These are phyloP conservation scores for Aphanocladium album DNA, from an alignment of 2,329 filamentous ascomycete species.

Conservation along the genomic window DNA sequence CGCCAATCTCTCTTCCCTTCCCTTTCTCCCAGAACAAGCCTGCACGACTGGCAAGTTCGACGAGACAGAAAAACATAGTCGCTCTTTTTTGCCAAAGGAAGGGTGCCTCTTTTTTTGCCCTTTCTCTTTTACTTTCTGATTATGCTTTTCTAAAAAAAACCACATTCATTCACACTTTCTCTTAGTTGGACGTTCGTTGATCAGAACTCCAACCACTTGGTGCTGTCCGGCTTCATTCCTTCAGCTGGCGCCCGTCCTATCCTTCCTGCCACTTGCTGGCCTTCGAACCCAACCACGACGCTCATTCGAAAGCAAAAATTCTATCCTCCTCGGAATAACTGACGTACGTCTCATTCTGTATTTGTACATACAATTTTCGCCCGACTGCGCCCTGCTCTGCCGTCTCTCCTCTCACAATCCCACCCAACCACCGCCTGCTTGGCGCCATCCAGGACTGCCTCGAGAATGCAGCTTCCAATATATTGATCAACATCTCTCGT, in stretches of 20 bases:
- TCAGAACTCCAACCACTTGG: constrained; percentile 18
- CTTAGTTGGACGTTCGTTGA: constrained; percentile 8
- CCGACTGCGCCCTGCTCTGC: not conserved
- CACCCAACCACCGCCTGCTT: not conserved
- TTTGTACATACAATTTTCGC: not conserved
- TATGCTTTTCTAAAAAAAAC: constrained; percentile 17
- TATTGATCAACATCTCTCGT: not conserved
- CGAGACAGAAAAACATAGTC: constrained; percentile 4
- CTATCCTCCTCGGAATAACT: not conserved
- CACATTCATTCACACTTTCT: constrained; percentile 16
- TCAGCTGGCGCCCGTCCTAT: constrained; percentile 36
- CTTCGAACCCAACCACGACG: constrained; percentile 10
- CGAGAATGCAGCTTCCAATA: constrained; percentile 10
- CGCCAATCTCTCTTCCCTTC: not conserved
- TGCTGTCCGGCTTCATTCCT: constrained; percentile 28
- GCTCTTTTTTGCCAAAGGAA: not conserved
- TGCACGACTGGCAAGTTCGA: constrained; percentile 15
- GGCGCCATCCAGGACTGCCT: not conserved
- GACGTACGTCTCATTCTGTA: constrained; percentile 3
- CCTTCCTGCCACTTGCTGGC: constrained; percentile 22
- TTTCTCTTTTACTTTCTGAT: constrained; percentile 15
- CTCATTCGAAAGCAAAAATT: constrained; percentile 8
- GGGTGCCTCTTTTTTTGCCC: constrained; percentile 12
- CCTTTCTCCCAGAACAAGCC: constrained; percentile 6
- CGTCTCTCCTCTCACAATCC: not conserved